phyloP scores from a whole-genome alignment of 306 rosid species.

The Prunus campanulata region DNA sequence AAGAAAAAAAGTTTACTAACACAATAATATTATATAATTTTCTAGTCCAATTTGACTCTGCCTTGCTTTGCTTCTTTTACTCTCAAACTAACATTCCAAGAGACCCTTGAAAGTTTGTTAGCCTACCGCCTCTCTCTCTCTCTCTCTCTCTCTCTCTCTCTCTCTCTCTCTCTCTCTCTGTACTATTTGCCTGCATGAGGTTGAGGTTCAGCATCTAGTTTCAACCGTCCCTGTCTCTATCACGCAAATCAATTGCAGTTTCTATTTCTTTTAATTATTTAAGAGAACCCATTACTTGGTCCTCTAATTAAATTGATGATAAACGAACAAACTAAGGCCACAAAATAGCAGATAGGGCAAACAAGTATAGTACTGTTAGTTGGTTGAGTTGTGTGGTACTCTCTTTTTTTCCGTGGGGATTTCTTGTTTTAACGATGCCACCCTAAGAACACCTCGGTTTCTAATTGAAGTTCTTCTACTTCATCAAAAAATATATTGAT shows the following conservation, averaged over 20 bases:
- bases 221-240: neutral
- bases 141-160: neutral
- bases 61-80: neutral
- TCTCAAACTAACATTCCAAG: conserved; percentile 6
- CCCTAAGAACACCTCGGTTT: no score
- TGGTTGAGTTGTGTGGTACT: no score
- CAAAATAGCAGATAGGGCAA: no score
- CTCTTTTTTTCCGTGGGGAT: no score
- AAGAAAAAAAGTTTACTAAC: no score
- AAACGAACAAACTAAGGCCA: no score
- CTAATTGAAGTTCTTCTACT: no score
- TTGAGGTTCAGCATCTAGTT: neutral
- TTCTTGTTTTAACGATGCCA: no score
- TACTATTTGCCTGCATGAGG: neutral
- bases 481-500: no score
- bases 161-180: neutral
- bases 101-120: conserved; percentile 10
- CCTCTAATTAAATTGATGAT: neutral
- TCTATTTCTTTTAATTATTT: neutral
- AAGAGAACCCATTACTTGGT: neutral
- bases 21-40: neutral
- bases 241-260: neutral
- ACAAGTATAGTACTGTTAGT: no score
- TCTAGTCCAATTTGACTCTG: neutral
- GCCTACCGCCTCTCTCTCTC: neutral